phyloP scores from a whole-genome alignment of 495 filamentous ascomycete species.

The Zalerion maritima region DNA sequence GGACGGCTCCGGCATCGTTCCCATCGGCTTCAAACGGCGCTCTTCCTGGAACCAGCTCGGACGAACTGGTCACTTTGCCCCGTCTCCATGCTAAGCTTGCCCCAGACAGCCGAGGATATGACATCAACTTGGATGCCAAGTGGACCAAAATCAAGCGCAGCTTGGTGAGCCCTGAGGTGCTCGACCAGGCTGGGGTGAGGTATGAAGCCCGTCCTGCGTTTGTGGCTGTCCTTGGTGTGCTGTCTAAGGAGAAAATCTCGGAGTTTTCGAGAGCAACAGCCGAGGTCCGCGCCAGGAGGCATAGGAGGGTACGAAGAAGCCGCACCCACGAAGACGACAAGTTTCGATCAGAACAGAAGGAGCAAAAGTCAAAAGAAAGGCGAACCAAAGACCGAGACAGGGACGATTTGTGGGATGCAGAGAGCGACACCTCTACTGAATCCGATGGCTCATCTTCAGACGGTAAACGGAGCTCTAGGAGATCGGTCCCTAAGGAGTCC shows the following conservation, averaged over 20 bases:
- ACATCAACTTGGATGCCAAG: conserved; percentile 49
- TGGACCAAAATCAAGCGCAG: conserved; percentile 58
- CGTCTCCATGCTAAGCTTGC: conserved; percentile 17
- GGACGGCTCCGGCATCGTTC: too few species aligned
- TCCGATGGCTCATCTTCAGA: too few species aligned
- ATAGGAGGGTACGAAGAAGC: too few species aligned
- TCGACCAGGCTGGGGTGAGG: conserved; percentile 47
- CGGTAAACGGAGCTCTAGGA: too few species aligned
- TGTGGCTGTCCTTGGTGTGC: conserved; percentile 50
- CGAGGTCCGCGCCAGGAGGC: conserved; percentile 34
- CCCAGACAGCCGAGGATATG: conserved; percentile 38
- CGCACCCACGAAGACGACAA: too few species aligned
- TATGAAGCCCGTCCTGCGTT: conserved; percentile 56
- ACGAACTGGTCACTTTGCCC: conserved; percentile 5
- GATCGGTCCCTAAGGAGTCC: too few species aligned
- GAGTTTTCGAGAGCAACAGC: conserved; percentile 40
- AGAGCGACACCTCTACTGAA: too few species aligned
- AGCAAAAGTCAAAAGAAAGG: too few species aligned
- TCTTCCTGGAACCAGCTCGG: conserved; percentile 4
- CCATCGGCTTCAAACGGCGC: too few species aligned
- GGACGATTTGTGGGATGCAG: too few species aligned
- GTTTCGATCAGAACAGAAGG: too few species aligned
- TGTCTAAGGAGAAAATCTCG: conserved; percentile 45
- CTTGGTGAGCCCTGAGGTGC: conserved; percentile 50
- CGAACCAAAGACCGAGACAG: too few species aligned